Base-by-base conservation (phyloP, 768 basidiomycete species). In the Suillus hirtellus region DNA sequence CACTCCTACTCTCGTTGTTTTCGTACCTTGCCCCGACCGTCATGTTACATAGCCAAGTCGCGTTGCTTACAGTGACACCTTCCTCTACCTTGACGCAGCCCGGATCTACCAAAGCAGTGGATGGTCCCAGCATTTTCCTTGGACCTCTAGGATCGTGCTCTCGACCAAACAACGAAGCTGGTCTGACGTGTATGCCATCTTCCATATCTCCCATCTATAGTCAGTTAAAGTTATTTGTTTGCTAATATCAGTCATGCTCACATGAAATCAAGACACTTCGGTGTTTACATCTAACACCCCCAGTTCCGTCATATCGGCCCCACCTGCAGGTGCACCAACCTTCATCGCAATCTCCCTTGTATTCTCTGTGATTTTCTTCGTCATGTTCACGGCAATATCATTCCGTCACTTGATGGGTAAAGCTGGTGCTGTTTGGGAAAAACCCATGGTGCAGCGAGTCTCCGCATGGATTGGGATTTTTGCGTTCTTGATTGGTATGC, bases 391-490 rank as follows among this genome's bases (percentile, higher is more conserved):
- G 52, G 66, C 88, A 37, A 86, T 86, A 47, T 85, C 89, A 7
- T 84, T 90, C 72, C 85, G 88, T 40, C 83, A 85, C 63, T 82
- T 86, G 61, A 82, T 92, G 79, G 83, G 79, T 14, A 86, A 82
- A 72, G 66, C 84, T 40, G 75, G 82, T 34, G 77, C 74, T 3
- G 50, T 74, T 2, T 77, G 90, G 64, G 86, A 87, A 47, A 86
- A 79, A 38, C 88, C 89, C 0, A 63, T 79, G 40, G 67, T 89
- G 14, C 88, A 89, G 63, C 81, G 81, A 24, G 65, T 76, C 19
- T 86, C 87, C 12, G 88, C 89, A 15, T 92, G 90, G 89, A 79
- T 91, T 65, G 91, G 91, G 4, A 80, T 92, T 53, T 79, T 88
- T 63, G 88, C 89, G n/a, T 92, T 91, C 73, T 77, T 92, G 68